Evolutionary conservation across 192 early-diverging fungal species (phyloP).

Genomic region (Linnemannia exigua): DNA sequence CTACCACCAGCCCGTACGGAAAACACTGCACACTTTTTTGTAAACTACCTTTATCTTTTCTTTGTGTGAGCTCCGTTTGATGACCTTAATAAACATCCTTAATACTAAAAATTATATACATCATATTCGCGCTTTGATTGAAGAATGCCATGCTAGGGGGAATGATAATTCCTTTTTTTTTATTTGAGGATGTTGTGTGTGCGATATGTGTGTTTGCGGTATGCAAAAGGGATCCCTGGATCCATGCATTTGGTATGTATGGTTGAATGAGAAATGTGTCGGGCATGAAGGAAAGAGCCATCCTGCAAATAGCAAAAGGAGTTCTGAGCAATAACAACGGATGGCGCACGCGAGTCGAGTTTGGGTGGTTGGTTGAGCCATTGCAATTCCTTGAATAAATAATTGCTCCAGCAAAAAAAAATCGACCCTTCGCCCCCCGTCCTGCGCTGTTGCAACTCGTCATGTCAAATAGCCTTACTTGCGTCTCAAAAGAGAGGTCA

Average conservation of each 20-base stretch:
- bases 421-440: not conserved
- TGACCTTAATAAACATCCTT: not conserved
- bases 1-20: not conserved
- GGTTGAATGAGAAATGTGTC: not conserved
- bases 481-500: constrained; percentile 63
- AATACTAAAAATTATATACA: not conserved
- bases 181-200: not conserved
- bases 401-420: not conserved
- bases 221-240: not conserved
- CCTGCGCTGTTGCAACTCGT: not conserved
- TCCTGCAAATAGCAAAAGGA: not conserved
- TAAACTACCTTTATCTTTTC: not conserved
- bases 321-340: not conserved
- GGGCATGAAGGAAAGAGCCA: not conserved
- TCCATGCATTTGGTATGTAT: not conserved
- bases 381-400: not conserved
- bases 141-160: not conserved
- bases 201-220: not conserved
- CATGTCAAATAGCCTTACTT: not conserved
- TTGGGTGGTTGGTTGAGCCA: not conserved
- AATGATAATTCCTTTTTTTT: not conserved
- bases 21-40: not conserved
- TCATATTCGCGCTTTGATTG: not conserved
- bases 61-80: not conserved
- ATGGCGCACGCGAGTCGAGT: not conserved